Base-by-base conservation (phyloP, 2,329 filamentous ascomycete species). In the Fonsecaea pedrosoi region DNA sequence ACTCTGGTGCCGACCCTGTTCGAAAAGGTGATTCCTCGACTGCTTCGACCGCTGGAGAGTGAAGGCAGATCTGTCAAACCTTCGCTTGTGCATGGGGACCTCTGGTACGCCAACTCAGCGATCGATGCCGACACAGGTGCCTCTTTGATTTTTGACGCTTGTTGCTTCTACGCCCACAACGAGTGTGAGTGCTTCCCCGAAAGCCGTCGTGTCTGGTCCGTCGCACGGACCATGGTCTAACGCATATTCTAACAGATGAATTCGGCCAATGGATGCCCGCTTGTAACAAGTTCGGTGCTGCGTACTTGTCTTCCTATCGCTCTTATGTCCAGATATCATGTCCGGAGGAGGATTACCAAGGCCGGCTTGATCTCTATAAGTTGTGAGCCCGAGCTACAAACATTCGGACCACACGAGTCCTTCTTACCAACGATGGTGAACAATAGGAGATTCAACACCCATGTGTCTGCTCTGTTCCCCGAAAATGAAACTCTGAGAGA, bases 71-170 rank as follows among this genome's bases (percentile, higher is more conserved):
- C 45, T 4, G 59, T 76, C 37, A 75, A 73, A 55, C 74, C 74
- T 32, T 67, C 68, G 18, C 69, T 81, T 45, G 76, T 80, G 13
- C 79, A 80, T 64, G 79, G 78, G 0, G 78, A 82, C 67, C 69
- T 81, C 2, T 82, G 78, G 79, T 75, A 82, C 42, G 75, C 71
- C 0, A 82, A 82, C 64, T 68, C 74, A 2, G 78, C 75, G 0
- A 75, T 75, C 9, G 73, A 77, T 45, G 58, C 65, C 1, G 64
- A 73, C 4, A 80, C 73, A 0, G 74, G 71, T 1, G 55, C 75
- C 0, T 65, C 76, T 2, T 53, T 75, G 13, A 71, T 81, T 5
- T 81, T 79, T 58, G 79, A 82, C 63, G 73, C 76, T 1, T 76
- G 73, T 3, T 73, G 71, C 0, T 78, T 76, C 58, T 82, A 78